Percentiles rank a stretch among this genome's conserved stretches.
phyloP scores from a whole-genome alignment of 805 yeast species.

The Nakazawaea ishiwadae region DNA sequence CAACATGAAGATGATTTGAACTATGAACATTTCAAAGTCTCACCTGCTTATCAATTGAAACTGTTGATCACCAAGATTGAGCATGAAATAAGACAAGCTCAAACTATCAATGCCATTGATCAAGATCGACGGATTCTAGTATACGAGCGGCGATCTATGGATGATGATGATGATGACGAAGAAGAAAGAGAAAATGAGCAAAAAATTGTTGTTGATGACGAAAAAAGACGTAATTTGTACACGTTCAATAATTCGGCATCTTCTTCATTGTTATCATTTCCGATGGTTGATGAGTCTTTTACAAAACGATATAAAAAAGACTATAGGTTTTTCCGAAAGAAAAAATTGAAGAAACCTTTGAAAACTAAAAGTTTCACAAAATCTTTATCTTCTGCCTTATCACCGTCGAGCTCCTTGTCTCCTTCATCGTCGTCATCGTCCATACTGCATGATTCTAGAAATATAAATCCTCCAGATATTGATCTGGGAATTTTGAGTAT shows the following conservation, averaged over 20 bases:
- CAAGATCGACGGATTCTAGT: conserved; percentile 7
- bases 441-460: background rate
- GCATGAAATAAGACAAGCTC: background rate
- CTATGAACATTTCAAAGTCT: background rate
- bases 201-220: background rate
- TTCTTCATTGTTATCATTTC: background rate
- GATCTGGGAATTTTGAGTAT: conserved; percentile 1
- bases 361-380: background rate
- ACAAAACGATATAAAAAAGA: conserved; percentile 1
- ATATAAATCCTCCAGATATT: background rate
- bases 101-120: conserved; percentile 1
- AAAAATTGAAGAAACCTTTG: background rate
- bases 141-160: conserved; percentile 1
- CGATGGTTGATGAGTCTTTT: background rate
- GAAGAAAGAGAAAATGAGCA: background rate
- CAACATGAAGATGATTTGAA: conserved; percentile 34
- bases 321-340: conserved; percentile 6
- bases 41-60: conserved; percentile 2
- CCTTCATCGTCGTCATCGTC: background rate
- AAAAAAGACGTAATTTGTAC: conserved; percentile 2
- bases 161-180: conserved; percentile 1
- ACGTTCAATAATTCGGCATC: background rate
- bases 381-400: background rate
- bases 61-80: background rate
- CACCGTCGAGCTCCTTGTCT: background rate